Base-by-base conservation (phyloP, 805 yeast species). In the Hanseniaspora osmophila region DNA sequence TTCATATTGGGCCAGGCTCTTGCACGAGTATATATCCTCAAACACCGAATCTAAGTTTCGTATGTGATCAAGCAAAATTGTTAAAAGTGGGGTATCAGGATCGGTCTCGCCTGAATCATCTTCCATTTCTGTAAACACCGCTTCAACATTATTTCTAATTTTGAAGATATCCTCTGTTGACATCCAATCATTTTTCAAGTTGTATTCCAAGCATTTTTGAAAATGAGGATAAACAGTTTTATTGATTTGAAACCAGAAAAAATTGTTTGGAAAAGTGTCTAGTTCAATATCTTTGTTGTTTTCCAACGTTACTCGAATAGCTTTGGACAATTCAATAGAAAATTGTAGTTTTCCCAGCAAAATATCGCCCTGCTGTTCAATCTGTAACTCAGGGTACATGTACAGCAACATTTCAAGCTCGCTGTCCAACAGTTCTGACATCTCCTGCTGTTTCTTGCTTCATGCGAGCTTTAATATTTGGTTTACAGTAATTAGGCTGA, bases 101-200 rank as follows among this genome's bases (percentile, higher is more conserved):
- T n/a, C 35, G 10, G 13, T n/a, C 15, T 32, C 35, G 10, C 5
- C 15, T 10, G 38, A 10, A 6, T 13, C 16, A 35, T 15, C 16
- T 18, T 22, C 27, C 27, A 22, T 22, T 7, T 22, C 27, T 22
- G 18, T 10, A n/a, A 35, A 35, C 18, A 13, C 3, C 5, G 5
- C 18, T n/a, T 6, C 15, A 6, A 17, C 27, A 22, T 7, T 22
- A 22, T 22, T 22, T 4, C 27, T 4, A 22, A 22, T 7, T 22
- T 7, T 22, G 6, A 22, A 22, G 15, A 35, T 15, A 10, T 35
- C 38, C 16, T 35, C 5, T 10, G 3, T 32, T 0, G 58, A 29
- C 37, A 74, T 47, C 64, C 74, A 62, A 1, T 46, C 40, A 1
- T 65, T 60, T 1, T 40, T 33, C 1, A 76, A 33, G 0, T 45